Evolutionary conservation across 2,329 filamentous ascomycete species (phyloP), one percentile per base, ranked within the genome.

Genomic region (Myriosclerotinia duriaeana): DNA sequence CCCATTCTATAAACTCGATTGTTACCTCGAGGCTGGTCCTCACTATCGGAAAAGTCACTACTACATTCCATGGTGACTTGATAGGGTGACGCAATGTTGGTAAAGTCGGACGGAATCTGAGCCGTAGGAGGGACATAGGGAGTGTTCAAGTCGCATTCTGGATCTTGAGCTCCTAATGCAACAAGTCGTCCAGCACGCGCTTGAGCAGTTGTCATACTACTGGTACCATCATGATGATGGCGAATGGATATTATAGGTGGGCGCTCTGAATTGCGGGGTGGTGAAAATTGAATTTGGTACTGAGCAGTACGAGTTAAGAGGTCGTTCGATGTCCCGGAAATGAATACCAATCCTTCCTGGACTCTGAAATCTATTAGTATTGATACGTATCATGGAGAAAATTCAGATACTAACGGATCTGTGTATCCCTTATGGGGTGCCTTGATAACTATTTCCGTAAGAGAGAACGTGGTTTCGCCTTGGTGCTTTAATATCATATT

Each of bases 281-380:
- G 63, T n/a, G 46, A 59, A 46, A 69, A 92, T 71, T 89, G 86
- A 36, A 94, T 88, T 71, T 91, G 86, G 76, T 94, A 94, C 68
- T 87, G 84, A 8, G 89, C 85, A 14, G 92, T 95, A 67, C 89
- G 84, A 26, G 82, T 85, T 53, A 95, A 79, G 1, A 95, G 80
- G 68, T 95, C 89, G 71, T 96, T 88, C 48, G 88, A 85, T 52
- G 87, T 85, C 93, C 97, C 97, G 55, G 91, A 86, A 38, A 98
- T 84, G 75, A 97, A 97, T 0, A 98, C 86, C 84, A 97, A 89
- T 54, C 95, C 94, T 83, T 96, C 91, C 78, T 94, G 89, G 64
- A 97, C 89, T 64, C 91, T 94, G 30, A 2, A 40, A 76, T 66
- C 36, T 30, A 53, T 75, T 71, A 74, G 68, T 62, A 66, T 64